These are phyloP conservation scores for Suillus lakei DNA, from an alignment of 768 basidiomycete genomes.

Conservation along the genomic window DNA sequence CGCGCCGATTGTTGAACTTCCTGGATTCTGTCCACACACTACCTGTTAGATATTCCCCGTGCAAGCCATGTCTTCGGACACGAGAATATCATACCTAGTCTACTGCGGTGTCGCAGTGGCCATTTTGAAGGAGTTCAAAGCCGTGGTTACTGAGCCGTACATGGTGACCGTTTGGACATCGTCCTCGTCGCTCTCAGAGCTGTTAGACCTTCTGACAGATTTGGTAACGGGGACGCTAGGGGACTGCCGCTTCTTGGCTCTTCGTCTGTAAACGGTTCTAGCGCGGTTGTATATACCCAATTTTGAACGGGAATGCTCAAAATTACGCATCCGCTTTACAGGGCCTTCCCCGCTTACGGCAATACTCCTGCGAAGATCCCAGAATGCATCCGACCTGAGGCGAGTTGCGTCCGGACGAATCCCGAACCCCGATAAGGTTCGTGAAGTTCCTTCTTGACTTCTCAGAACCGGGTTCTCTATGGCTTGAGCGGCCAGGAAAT, in stretches of 20 bases:
- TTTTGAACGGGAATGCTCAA: constrained; percentile 57
- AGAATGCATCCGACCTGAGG: constrained; percentile 66
- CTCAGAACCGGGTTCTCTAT: constrained; percentile 9
- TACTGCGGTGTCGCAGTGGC: constrained; percentile 53
- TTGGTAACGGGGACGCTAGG: constrained; percentile 24
- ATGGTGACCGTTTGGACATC: constrained; percentile 78
- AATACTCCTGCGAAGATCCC: constrained; percentile 66
- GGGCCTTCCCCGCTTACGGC: constrained; percentile 69
- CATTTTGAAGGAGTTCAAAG: constrained; percentile 69
- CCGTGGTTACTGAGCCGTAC: constrained; percentile 71
- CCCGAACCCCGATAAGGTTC: constrained; percentile 19
- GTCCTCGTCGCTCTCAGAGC: constrained; percentile 48
- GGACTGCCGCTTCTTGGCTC: constrained; percentile 42
- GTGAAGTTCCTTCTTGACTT: constrained; percentile 26
- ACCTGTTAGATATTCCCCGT: background rate
- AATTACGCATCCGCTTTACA: constrained; percentile 74
- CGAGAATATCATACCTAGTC: constrained; percentile 41
- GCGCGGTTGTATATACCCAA: constrained; percentile 42
- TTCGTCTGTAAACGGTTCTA: constrained; percentile 46
- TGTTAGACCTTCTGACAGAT: constrained; percentile 22
- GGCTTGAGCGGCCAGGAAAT: constrained; percentile 35
- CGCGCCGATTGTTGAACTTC: too few species aligned
- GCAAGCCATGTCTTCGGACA: constrained; percentile 21
- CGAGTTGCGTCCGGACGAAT: constrained; percentile 43
- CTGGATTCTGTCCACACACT: background rate